A percentile compares a stretch with the other conserved stretches of the same genome.
Conservation (phyloP, 140 eudicot genomes). For the Stevia rebaudiana region DNA sequence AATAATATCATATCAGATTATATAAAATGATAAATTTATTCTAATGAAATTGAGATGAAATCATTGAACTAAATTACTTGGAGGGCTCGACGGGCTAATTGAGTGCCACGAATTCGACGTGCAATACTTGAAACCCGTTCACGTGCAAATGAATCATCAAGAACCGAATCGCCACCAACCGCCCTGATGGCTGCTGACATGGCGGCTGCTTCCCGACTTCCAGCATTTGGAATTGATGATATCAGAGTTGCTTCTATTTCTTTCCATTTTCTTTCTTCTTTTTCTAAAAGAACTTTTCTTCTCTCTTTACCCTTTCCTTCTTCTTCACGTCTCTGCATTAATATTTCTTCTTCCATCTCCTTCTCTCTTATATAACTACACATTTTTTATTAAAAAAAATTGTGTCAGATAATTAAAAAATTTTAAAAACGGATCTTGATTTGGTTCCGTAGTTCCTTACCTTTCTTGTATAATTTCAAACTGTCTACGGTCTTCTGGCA, state of each 20-base stretch:
- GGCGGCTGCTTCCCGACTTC: constrained; percentile 96
- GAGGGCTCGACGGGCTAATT: constrained; percentile 79
- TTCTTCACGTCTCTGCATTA: constrained; percentile 98
- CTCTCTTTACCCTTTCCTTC: constrained; percentile 99
- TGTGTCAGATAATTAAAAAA: neutral
- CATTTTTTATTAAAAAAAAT: neutral
- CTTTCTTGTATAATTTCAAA: constrained; percentile 97
- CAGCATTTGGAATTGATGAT: constrained; percentile 95
- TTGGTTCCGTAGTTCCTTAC: constrained; percentile 50
- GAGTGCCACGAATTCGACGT: constrained; percentile 71
- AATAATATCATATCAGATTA: neutral
- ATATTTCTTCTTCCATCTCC: constrained; percentile 98
- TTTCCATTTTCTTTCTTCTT: constrained; percentile 99
- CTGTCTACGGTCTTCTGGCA: constrained; percentile 98
- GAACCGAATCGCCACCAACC: constrained; percentile 96
- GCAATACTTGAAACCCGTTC: constrained; percentile 92
- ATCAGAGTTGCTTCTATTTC: constrained; percentile 93
- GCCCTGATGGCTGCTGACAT: constrained; percentile 99
- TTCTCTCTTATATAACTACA: constrained; percentile 87
- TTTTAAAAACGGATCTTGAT: neutral
- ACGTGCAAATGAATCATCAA: constrained; percentile 95
- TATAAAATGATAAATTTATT: neutral
- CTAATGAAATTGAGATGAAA: neutral
- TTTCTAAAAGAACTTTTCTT: constrained; percentile 91
- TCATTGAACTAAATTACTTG: constrained; percentile 48